Evolutionary conservation across 768 basidiomycete species (phyloP), one percentile per base, ranked within the genome.

Genomic region (Daedalea quercina): DNA sequence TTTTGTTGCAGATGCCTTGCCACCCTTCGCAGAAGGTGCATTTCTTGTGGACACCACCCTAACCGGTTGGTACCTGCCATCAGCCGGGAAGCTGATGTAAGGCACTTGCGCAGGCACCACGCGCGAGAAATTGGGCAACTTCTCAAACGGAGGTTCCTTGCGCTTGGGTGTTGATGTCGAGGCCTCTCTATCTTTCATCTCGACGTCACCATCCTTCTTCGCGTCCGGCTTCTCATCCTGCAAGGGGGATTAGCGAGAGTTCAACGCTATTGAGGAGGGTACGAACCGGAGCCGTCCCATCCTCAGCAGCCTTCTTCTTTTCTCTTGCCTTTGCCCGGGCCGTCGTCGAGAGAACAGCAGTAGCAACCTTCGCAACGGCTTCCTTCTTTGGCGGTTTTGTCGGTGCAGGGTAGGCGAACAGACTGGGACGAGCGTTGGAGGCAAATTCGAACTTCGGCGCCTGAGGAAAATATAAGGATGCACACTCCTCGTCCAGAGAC

Each of bases 291-390:
- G 95, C 90, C 84, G 94, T 93, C 12, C 57, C 82, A 47, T 92
- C 92, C 3, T 81, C 84, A 40, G 81, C 88, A 42, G 88, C 90
- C 69, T 96, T 93, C 62, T 82, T 88, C 78, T 90, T 94, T 65
- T 94, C 93, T 57, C 96, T 79, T 1, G 94, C 94, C 67, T 91
- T 92, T n/a, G 90, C 92, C 68, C 92, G 95, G 0, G 94, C 95
- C 1, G 96, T 99, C 0, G 96, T 98, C 8, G 93, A 96, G 37
- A 99, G 78, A 11, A 99, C 94, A 33, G 94, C 96, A 13, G 94
- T 86, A 25, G 90, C 93, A 50, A 95, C 87, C 70, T 95, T 96
- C 40, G 89, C 81, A 20, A 90, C 86, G 0, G 89, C 78, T 72
- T 97, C 94, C 70, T 94, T 95, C 72, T 92, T 90, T 4, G 90